Conservation (phyloP, 305 asterid species). For the Solanum aculeatissimum region DNA sequence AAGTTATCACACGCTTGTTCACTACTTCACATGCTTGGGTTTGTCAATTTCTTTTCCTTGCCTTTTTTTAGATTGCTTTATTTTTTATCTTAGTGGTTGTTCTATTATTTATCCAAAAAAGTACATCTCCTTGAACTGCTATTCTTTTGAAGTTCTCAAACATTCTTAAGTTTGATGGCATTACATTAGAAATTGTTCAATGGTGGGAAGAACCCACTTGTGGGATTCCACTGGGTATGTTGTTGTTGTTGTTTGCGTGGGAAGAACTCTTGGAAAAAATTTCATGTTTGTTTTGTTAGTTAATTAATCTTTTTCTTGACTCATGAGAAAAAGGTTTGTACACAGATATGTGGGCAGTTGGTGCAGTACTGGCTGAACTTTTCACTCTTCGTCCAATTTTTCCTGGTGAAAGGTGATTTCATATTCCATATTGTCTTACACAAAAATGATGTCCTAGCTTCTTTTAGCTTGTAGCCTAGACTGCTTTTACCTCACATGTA, state of each 20-base stretch:
- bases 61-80: not conserved
- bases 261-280: not conserved
- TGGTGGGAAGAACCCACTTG: too few species aligned
- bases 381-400: conserved; percentile 77
- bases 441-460: not conserved
- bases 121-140: not conserved
- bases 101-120: not conserved
- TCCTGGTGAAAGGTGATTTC: conserved; percentile 89
- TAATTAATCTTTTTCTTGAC: not conserved
- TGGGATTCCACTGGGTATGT: too few species aligned
- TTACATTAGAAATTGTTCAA: not conserved
- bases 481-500: not conserved
- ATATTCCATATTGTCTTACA: not conserved
- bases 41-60: not conserved
- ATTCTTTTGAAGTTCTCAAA: not conserved
- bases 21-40: not conserved
- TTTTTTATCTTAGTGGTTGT: not conserved
- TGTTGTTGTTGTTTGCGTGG: too few species aligned
- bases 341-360: conserved; percentile 99
- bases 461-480: not conserved
- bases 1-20: not conserved
- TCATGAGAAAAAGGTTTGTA: not conserved
- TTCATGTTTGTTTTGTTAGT: not conserved
- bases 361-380: conserved; percentile 97
- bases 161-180: not conserved